Evolutionary conservation across 2,329 filamentous ascomycete genomes (phyloP).

Genomic region (Trichoderma gracile): DNA sequence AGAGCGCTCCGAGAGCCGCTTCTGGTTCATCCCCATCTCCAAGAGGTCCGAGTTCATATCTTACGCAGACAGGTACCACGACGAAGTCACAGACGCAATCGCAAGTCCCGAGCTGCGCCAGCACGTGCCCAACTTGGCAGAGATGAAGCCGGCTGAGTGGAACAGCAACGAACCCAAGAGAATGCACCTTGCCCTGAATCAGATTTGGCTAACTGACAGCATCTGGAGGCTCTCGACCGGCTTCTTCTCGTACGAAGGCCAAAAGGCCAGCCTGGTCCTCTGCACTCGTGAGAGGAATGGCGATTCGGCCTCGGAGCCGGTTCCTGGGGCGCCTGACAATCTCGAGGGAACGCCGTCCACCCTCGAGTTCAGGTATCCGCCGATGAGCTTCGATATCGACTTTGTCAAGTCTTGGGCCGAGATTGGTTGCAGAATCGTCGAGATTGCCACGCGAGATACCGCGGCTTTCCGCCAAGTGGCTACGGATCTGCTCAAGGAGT

Average conservation of each 20-base stretch:
- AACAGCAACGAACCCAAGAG: not conserved
- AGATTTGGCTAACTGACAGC: not conserved
- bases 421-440: constrained; percentile 26
- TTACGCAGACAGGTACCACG: not conserved
- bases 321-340: not conserved
- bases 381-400: constrained; percentile 33
- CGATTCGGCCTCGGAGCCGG: not conserved
- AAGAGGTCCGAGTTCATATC: not conserved
- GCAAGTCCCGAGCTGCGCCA: not conserved
- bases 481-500: not conserved
- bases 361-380: constrained; percentile 33
- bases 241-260: not conserved
- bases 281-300: not conserved
- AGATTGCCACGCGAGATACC: constrained; percentile 25
- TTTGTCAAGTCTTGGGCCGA: constrained; percentile 32
- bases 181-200: not conserved
- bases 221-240: not conserved
- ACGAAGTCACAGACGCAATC: not conserved
- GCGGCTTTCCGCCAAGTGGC: constrained; percentile 17
- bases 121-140: not conserved
- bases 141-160: not conserved
- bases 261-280: constrained; percentile 6
- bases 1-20: not conserved
- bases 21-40: not conserved
- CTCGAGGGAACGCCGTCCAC: constrained; percentile 27